Conservation (phyloP, 2,329 filamentous ascomycete species). For the Ophiostoma populinum region DNA sequence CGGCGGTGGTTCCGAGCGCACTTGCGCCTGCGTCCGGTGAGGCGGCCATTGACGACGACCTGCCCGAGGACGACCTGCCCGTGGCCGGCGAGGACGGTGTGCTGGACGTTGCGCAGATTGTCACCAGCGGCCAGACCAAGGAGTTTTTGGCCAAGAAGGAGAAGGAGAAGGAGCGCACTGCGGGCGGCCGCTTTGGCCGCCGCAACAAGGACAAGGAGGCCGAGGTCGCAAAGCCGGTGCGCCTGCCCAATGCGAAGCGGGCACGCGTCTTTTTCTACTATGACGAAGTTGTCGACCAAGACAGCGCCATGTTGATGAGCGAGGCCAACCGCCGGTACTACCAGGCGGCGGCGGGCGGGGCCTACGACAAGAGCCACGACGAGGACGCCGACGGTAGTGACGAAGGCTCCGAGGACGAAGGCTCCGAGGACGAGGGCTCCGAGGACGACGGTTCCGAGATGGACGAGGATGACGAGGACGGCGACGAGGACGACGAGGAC, state of each 20-base stretch:
- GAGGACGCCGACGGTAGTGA: constrained; percentile 9
- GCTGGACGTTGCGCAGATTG: constrained; percentile 69
- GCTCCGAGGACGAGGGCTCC: constrained; percentile 6
- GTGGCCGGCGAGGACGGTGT: constrained; percentile 48
- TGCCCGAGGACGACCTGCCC: constrained; percentile 15
- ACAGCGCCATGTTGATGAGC: no score
- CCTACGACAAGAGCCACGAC: constrained; percentile 6
- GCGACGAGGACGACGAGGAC: constrained; percentile 5
- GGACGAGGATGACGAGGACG: constrained; percentile 11
- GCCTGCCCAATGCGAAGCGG: constrained; percentile 56
- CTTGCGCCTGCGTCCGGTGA: constrained; percentile 18
- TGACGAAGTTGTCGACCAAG: constrained; percentile 47
- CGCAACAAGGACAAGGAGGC: constrained; percentile 40
- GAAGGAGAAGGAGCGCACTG: constrained; percentile 61
- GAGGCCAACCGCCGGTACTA: constrained; percentile 12
- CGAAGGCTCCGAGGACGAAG: constrained; percentile 9
- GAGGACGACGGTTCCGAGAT: constrained; percentile 8
- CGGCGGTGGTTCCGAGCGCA: constrained; percentile 14
- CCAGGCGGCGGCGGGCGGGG: constrained; percentile 1
- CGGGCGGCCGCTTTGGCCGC: constrained; percentile 44
- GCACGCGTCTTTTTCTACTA: constrained; percentile 55
- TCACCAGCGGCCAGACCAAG: constrained; percentile 63
- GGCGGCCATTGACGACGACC: no score
- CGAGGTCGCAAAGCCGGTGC: constrained; percentile 34
- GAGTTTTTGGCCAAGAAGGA: constrained; percentile 74